phyloP scores from a whole-genome alignment of 1,284 basidiomycete species.

The Sanghuangporus sanghuang region DNA sequence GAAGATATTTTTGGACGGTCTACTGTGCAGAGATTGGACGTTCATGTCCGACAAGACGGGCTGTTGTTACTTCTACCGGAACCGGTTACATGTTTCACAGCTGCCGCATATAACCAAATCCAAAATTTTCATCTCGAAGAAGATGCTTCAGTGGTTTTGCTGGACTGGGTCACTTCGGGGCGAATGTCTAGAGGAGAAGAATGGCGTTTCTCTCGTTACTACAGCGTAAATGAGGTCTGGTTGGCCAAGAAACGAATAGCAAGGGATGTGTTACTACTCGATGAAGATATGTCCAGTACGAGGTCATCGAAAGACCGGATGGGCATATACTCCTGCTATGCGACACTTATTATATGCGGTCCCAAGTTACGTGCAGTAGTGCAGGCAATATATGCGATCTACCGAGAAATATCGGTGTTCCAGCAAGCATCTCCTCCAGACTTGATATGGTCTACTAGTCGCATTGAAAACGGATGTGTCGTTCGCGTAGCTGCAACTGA shows the following conservation, averaged over 20 bases:
- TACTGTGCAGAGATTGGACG: conserved; percentile 52
- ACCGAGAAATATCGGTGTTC: conserved; percentile 57
- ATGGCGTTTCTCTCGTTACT: conserved; percentile 86
- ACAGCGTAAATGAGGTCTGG: conserved; percentile 82
- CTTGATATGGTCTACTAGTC: conserved; percentile 76
- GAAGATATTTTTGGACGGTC: conserved; percentile 25
- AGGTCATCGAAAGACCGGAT: conserved; percentile 58
- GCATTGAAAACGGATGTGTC: conserved; percentile 46
- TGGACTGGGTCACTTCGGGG: conserved; percentile 93
- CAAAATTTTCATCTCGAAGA: conserved; percentile 67
- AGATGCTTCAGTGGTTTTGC: conserved; percentile 60
- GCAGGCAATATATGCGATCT: conserved; percentile 40
- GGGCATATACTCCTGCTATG: conserved; percentile 80
- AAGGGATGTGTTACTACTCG: conserved; percentile 73
- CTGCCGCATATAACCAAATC: conserved; percentile 76
- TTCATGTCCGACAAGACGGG: conserved; percentile 45
- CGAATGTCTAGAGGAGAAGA: conserved; percentile 76
- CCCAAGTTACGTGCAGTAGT: conserved; percentile 46
- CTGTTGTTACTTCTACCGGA: conserved; percentile 82
- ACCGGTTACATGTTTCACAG: conserved; percentile 86
- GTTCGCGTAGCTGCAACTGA: conserved; percentile 70
- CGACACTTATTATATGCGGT: conserved; percentile 73
- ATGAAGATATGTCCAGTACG: conserved; percentile 23
- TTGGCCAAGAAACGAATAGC: conserved; percentile 58
- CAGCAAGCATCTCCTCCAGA: conserved; percentile 46